These are phyloP conservation scores for Staphylotrichum tortipilum DNA, from an alignment of 495 filamentous ascomycete genomes.

Conservation along the genomic window DNA sequence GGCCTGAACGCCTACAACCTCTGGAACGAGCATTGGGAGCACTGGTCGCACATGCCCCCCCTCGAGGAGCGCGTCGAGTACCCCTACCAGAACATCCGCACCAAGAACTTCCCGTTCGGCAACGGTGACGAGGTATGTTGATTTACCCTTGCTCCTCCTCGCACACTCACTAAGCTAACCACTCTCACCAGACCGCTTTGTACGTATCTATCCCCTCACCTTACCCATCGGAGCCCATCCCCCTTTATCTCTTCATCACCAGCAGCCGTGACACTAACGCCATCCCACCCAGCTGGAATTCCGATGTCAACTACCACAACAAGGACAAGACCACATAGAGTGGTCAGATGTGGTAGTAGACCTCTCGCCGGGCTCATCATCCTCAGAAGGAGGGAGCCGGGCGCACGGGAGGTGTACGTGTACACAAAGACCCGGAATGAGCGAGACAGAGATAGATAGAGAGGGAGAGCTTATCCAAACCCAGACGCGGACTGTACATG, in stretches of 20 bases:
- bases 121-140: conserved; percentile 86
- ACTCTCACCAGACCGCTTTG: conserved; percentile 32
- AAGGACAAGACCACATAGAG: conserved; percentile 64
- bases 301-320: conserved; percentile 91
- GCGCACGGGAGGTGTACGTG: neutral
- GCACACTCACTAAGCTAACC: neutral
- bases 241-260: too few relatives aligned
- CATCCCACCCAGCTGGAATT: conserved; percentile 76
- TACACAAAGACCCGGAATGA: conserved; percentile 1
- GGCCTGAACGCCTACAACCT: conserved; percentile 74
- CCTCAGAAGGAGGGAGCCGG: neutral
- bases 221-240: too few relatives aligned
- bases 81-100: conserved; percentile 87
- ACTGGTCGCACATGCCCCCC: conserved; percentile 76
- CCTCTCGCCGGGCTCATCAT: neutral
- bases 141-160: conserved; percentile 22
- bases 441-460: too few relatives aligned
- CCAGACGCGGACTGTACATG: conserved; percentile 13
- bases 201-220: conserved; percentile 25
- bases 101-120: conserved; percentile 85
- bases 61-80: conserved; percentile 85
- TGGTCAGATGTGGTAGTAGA: neutral
- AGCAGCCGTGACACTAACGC: too few relatives aligned
- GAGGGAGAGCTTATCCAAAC: too few relatives aligned
- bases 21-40: conserved; percentile 94